Evolutionary conservation across 371 early-diverging fungal genomes (phyloP), one percentile per base, ranked within the genome.

Genomic region (Phascolomyces articulosus): DNA sequence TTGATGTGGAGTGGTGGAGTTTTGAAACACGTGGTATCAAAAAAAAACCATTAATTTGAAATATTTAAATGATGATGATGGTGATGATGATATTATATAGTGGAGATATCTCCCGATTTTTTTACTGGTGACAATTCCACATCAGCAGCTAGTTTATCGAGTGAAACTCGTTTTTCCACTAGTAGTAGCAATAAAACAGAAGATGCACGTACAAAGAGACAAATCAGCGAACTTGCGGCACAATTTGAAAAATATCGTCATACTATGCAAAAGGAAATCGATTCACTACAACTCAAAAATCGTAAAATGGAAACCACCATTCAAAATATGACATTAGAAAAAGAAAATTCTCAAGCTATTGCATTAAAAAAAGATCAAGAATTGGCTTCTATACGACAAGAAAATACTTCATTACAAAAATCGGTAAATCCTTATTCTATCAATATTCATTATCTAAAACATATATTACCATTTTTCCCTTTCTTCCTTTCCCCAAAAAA

Each of bases 251-350:
- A 64, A 56, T 71, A 76, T 27, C 71, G 71, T 24, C 57, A 67
- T 51, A 49, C 67, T 20, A 75, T 73, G 70, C 76, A 74, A 60
- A 79, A 76, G 38, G 79, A 79, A 55, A 72, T 73, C 4, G 79
- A 79, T 23, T 40, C 67, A 20, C 62, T 79, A 28, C 67, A 72
- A 34, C 10, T 64, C 8, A 79, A 76, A 68, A 65, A 58, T 47
- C 74, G 67, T 41, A 73, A 74, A 58, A 23, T 76, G 60, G 76
- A 79, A 24, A 9, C 64, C 15, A 66, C 27, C 4, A 48, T 79
- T 18, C 66, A 72, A 44, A 26, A 70, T 13, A 53, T 67, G 2
- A 65, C 66, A 47, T 60, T 44, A 21, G 76, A 79, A 15, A 79
- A 72, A 49, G 68, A 57, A 18, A 49, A 56, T 28, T 49, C 65